phyloP scores from a whole-genome alignment of 2,329 filamentous ascomycete species.

The Penicillium sp. region DNA sequence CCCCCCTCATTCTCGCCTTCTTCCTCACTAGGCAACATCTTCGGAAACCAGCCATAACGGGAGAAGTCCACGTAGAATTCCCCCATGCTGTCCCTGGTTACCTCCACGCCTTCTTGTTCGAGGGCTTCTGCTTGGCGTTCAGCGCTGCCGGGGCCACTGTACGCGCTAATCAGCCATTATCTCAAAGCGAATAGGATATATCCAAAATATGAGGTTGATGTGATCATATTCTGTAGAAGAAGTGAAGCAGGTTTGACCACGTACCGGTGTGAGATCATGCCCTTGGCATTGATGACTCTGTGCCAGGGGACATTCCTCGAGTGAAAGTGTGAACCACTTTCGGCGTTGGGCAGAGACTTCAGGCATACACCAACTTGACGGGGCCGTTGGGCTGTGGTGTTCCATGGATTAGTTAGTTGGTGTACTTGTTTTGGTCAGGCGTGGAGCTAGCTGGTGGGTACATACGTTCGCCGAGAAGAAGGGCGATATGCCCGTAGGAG shows the following conservation, averaged over 20 bases:
- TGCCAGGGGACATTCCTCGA: slow-evolving; percentile 89
- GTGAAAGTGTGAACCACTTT: slow-evolving; percentile 65
- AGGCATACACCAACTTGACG: slow-evolving; percentile 90
- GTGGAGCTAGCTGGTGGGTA: slow-evolving; percentile 34
- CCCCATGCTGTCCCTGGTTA: slow-evolving; percentile 50
- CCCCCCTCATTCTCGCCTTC: slow-evolving; percentile 18
- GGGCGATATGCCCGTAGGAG: slow-evolving; percentile 78
- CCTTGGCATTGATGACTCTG: slow-evolving; percentile 86
- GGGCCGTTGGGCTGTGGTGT: slow-evolving; percentile 66
- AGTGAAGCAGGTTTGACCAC: too few relatives aligned
- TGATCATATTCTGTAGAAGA: too few relatives aligned
- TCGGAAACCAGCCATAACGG: slow-evolving; percentile 58
- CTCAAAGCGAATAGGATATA: too few relatives aligned
- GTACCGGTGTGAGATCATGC: slow-evolving; percentile 82
- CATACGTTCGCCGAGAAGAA: slow-evolving; percentile 65
- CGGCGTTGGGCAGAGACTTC: slow-evolving; percentile 74
- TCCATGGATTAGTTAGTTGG: not conserved
- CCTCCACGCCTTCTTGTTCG: slow-evolving; percentile 50
- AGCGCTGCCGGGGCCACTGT: slow-evolving; percentile 51
- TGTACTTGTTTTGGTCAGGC: not conserved
- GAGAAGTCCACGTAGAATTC: slow-evolving; percentile 52
- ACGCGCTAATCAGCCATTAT: slow-evolving; percentile 9
- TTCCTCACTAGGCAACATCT: slow-evolving; percentile 56
- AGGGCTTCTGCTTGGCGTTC: slow-evolving; percentile 51
- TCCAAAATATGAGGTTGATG: too few relatives aligned